Base-by-base conservation (phyloP, 495 filamentous ascomycete genomes). In the Parmelia sp. region DNA sequence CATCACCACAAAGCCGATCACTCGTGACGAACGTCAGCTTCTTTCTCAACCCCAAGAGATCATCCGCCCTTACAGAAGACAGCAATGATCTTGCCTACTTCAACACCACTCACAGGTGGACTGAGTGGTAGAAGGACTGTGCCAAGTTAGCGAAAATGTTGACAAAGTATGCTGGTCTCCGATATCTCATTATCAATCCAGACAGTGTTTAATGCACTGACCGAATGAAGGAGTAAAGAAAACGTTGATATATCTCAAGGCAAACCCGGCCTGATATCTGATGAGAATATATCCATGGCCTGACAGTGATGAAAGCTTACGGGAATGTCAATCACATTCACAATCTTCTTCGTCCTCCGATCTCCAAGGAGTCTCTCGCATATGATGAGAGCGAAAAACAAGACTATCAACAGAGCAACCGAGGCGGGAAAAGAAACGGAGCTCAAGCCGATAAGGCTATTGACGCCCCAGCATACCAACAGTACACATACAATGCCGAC, bases 221-320 rank as follows among this genome's bases (percentile, higher is more conserved):
- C 64, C 64, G 73, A 84, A 84, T 36, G 76, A 78, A 40, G 82
- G 81, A 0, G 76, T 82, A 59, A 84, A 83, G 61, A 83, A 76
- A 40, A 84, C 72, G 65, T 79, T 83, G 59, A 85, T 82, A 71
- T 80, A 83, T 53, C 77, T 75, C 21, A 84, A 71, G n/a, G 79
- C 73, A 74, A 82, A 84, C 19, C 78, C 77, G 40, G 77, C 78
- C 82, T 83, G 10, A 17, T 23, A 27, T 49, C 23, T 25, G 1
- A 59, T 55, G 35, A 49, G 7, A 19, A 25, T 8, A 27, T 21
- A 15, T 58, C 3, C 47, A 39, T 27, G n/a, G 21, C 59, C 25
- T 25, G n/a, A 0, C 51, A 49, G 17, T 3, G 15, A 0, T 53
- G 6, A n/a, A 12, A 17, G 66, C 73, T 63, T 74, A 83, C 82